These are phyloP conservation scores for Colletotrichum echinochloae DNA, from an alignment of 2,329 filamentous ascomycete species.

Conservation along the genomic window DNA sequence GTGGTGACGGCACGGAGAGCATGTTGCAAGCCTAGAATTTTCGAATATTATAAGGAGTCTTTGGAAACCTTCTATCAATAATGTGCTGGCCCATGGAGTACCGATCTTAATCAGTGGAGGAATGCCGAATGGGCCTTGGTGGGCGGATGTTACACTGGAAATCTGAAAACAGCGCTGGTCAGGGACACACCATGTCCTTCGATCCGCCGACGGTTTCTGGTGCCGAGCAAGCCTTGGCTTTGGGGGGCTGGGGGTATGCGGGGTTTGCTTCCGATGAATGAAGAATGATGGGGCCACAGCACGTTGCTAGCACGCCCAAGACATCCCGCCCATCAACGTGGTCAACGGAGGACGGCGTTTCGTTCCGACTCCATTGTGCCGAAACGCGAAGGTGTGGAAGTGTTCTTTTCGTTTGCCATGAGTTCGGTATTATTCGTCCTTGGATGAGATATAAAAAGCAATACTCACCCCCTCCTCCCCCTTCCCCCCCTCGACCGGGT, in stretches of 20 bases:
- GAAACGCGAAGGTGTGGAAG: background rate
- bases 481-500: background rate
- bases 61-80: background rate
- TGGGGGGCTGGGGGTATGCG: slow-evolving; percentile 12
- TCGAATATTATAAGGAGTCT: background rate
- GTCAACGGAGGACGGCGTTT: slow-evolving; percentile 9
- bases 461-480: slow-evolving; percentile 2
- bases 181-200: background rate
- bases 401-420: background rate
- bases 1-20: background rate
- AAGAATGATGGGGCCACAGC: slow-evolving; percentile 1
- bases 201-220: slow-evolving; percentile 28
- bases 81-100: slow-evolving; percentile 30
- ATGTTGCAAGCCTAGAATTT: background rate
- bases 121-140: background rate
- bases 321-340: slow-evolving; percentile 13
- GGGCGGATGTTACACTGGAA: slow-evolving; percentile 8
- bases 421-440: background rate
- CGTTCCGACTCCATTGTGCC: background rate
- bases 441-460: background rate
- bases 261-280: slow-evolving; percentile 21
- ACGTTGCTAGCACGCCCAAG: slow-evolving; percentile 1
- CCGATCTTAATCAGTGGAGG: slow-evolving; percentile 26
- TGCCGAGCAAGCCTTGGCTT: background rate
- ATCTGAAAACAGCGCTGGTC: slow-evolving; percentile 17